Base-by-base conservation (phyloP, 225 moss, liverwort and hornwort genomes). In the Sphagnum tenellum region DNA sequence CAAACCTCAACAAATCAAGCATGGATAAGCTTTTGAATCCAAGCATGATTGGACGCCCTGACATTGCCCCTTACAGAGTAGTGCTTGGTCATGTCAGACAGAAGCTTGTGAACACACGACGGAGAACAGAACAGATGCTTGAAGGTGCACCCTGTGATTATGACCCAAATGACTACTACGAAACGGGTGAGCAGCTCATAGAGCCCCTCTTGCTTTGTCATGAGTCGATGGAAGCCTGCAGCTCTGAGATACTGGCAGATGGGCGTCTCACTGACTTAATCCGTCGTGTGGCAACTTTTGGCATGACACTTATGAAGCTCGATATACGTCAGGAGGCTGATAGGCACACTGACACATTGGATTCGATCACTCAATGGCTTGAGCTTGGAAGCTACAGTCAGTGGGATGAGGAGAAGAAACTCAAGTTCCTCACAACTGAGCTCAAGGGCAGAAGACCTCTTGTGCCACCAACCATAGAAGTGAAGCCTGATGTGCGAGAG, bases 291-390 rank as follows among this genome's bases (percentile, higher is more conserved):
- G 79, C 84, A 64, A 93, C 89, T 2, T 93, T 93, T 71, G 93
- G 89, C 46, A 89, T 93, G 93, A 88, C 93, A 62, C 76, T 93
- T 3, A 89, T 89, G 93, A 93, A 93, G 72, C 83, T 93, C 48
- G 93, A 93, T 71, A 59, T 93, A 7, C 83, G 88, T 13, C 84
- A 93, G 89, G 93, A 93, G 72, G 81, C 88, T 46, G 84, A 93
- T 65, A 84, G 86, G 47, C 88, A 93, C 48, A 77, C 83, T n/a
- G 89, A 89, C 67, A 72, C 93, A 52, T 59, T 89, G 61, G 77
- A 88, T 78, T 81, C 89, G 7, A 93, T 93, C 45, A 93, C 89
- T 50, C 75, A 77, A 59, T 89, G 83, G 72, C 66, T 93, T 55
- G 93, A 89, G 65, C 86, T 93, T 49, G 93, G 93, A 59, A 88